Evolutionary conservation across 257 asterid species (phyloP), one percentile per base, ranked within the genome.

Genomic region (Lithospermum erythrorhizon): DNA sequence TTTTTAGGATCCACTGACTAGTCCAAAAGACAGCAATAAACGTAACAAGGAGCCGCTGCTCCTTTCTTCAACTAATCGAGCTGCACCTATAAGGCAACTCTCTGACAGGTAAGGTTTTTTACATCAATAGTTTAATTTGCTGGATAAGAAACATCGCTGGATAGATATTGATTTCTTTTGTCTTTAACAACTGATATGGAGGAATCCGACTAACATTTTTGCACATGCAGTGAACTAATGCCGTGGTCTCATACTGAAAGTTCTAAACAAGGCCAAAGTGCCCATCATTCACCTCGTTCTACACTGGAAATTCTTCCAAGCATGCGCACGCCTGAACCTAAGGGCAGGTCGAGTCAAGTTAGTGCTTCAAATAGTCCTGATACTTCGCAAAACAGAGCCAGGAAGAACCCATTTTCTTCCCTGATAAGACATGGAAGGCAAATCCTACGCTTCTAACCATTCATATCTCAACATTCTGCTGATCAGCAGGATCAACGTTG

Each of bases 231-330:
- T 62, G 85, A 64, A 20, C 20, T 22, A 59, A 67, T 63, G 62
- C 73, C 63, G 62, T 82, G 67, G 58, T 65, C 80, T 64, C 63
- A 65, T 60, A 65, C 64, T n/a, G 78, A 79, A 71, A 63, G 65
- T 58, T 22, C 76, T 1, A 84, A 75, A 8, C 35, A 32, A 65
- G 74, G 56, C 29, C 55, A 21, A 22, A 65, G 14, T 69, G 81
- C 64, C 80, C 7, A 66, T 61, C 79, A 47, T 61, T 87, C 94
- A 14, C 90, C 90, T 19, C 83, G 70, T 58, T 83, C 86, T 3
- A 72, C 81, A 49, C 83, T 81, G 13, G 89, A 75, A 71, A 72
- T 20, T 25, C 74, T 65, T 62, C 77, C 78, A 58, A 61, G 68
- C 27, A 6, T 70, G 22, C 61, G 76, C 64, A 76, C 83, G 11